These are phyloP conservation scores for Mollisiaceae sp. DNA, from an alignment of 2,329 filamentous ascomycete genomes.

Conservation along the genomic window DNA sequence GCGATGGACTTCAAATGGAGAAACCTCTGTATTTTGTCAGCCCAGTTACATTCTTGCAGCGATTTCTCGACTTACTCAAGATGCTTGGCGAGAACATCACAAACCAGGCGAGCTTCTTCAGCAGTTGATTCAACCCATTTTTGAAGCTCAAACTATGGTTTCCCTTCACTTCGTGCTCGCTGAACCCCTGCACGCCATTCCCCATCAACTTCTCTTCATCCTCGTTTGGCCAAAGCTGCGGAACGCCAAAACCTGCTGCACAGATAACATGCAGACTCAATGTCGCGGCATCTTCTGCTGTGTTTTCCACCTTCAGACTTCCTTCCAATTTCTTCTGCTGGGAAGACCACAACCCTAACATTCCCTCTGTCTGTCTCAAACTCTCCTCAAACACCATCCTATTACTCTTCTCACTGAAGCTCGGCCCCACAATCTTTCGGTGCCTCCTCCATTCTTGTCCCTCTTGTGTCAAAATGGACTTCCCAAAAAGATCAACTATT, in stretches of 20 bases:
- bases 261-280: slow-evolving; percentile 59
- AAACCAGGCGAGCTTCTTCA: slow-evolving; percentile 54
- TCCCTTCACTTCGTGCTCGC: slow-evolving; percentile 25
- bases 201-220: slow-evolving; percentile 36
- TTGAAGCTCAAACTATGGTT: slow-evolving; percentile 54
- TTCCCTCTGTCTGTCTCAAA: slow-evolving; percentile 51
- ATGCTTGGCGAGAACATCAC: slow-evolving; percentile 52
- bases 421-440: slow-evolving; percentile 40
- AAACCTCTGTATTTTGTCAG: slow-evolving; percentile 27
- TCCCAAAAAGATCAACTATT: slow-evolving; percentile 42
- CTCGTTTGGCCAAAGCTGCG: slow-evolving; percentile 48
- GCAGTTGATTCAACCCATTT: slow-evolving; percentile 51
- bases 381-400: slow-evolving; percentile 49
- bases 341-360: slow-evolving; percentile 46
- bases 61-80: slow-evolving; percentile 43
- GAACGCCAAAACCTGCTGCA: slow-evolving; percentile 54
- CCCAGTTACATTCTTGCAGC: not conserved
- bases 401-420: slow-evolving; percentile 54
- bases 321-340: slow-evolving; percentile 14
- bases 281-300: slow-evolving; percentile 53
- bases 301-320: slow-evolving; percentile 46
- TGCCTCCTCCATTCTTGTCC: slow-evolving; percentile 43
- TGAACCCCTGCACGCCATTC: slow-evolving; percentile 31
- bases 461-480: slow-evolving; percentile 41
- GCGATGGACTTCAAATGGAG: slow-evolving; percentile 49